Conservation (phyloP, 2,329 filamentous ascomycete genomes). For the Trichoderma polysporum region DNA sequence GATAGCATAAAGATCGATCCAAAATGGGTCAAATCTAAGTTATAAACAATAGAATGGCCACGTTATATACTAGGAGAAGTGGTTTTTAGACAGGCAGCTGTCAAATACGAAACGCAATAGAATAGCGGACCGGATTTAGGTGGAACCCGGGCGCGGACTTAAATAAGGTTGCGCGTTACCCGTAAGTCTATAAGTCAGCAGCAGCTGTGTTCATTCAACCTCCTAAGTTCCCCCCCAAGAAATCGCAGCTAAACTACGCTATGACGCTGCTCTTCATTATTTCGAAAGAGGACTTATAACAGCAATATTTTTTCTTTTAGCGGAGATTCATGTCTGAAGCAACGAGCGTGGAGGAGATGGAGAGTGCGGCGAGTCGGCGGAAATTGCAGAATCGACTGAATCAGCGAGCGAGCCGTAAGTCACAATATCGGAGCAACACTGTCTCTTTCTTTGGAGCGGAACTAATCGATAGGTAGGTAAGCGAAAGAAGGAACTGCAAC, state of each 20-base stretch:
- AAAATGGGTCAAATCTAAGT: no score
- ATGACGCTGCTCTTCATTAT: background rate
- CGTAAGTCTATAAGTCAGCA: no score
- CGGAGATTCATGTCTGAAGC: background rate
- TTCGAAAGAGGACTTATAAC: background rate
- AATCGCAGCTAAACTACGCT: background rate
- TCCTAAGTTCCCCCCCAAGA: no score
- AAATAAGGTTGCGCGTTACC: background rate
- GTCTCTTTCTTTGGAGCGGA: background rate
- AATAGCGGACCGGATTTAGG: background rate
- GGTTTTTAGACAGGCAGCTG: no score
- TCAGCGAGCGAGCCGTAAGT: slow-evolving; percentile 23
- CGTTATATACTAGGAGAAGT: no score
- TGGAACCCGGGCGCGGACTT: slow-evolving; percentile 2
- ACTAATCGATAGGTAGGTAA: background rate
- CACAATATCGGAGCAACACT: background rate
- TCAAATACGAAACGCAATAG: background rate
- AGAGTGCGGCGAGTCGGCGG: slow-evolving; percentile 10
- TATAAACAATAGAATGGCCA: no score
- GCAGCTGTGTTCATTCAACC: no score
- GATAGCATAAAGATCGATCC: no score
- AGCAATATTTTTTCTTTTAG: no score
- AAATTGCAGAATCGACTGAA: slow-evolving; percentile 22
- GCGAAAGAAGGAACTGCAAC: slow-evolving; percentile 1
- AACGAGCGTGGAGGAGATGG: background rate